Base-by-base conservation (phyloP, 1,139 yeast species). In the Saccharomyces hybrid region DNA sequence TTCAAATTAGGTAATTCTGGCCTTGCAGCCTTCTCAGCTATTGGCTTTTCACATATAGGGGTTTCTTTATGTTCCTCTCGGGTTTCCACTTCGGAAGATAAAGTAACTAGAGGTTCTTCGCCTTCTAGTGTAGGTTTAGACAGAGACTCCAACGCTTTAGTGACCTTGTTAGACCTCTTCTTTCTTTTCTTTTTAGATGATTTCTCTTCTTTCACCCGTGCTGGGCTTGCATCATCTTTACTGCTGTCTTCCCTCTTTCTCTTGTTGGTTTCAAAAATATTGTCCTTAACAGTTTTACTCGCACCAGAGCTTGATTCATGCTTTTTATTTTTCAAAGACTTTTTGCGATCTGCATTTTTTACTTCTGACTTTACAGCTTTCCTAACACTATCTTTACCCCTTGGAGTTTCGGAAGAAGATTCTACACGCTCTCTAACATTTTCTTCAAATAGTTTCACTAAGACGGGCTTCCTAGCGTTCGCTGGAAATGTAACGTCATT, bases 381-480 rank as follows among this genome's bases (percentile, higher is more conserved):
- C 19, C 9, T 9, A 8, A 46, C 13, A 3, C 29, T 46, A 13
- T 14, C 48, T 8, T 46, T 27, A 46, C 13, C 31, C 19, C 11
- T 26, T 27, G 48, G 13, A 16, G 25, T 16, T 11, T 5, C 25
- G 2, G 44, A 38, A 4, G 44, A 38, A 16, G 25, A 38, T 38
- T 38, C 25, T 0, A 38, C 2, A 38, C 44, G 44, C 13, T 46
- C 14, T 11, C 48, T 46, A n/a, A 46, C 28, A 11, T 13, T 27
- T 1, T 70, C 64, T 25, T 76, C 70, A 67, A 83, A 86, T 6
- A 84, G 64, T 14, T 72, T 73, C 13, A 87, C 69, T 55, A 86
- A 73, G 5, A 78, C 81, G 2, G 79, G 69, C 68, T 88, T 88
- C 62, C 81, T 84, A 9, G 87, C 83, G 52, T 79, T 76, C 6